A percentile compares a stretch with the other conserved stretches of the same genome.
phyloP scores from a whole-genome alignment of 2,329 filamentous ascomycete species.

The Ophiostoma ips region DNA sequence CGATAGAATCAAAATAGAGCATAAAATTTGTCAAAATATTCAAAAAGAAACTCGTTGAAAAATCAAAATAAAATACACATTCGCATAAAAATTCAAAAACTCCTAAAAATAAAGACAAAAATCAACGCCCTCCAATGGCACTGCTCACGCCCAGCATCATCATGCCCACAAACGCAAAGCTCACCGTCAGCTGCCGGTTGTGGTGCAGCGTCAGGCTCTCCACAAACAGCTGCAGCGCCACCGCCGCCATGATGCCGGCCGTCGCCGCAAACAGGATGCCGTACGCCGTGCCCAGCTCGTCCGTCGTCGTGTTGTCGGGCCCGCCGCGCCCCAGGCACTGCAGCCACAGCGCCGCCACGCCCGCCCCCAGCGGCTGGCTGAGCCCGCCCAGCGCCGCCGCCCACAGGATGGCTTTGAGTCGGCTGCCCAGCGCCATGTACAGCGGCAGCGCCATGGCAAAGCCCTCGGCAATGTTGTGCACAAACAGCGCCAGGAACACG shows the following conservation, averaged over 20 bases:
- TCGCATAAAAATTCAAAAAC: neutral
- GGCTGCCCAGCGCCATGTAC: constrained; percentile 76
- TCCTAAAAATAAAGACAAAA: neutral
- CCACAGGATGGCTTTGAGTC: constrained; percentile 71
- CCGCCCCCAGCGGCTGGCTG: constrained; percentile 77
- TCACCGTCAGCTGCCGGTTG: constrained; percentile 60
- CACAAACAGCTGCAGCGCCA: constrained; percentile 76
- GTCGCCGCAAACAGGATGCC: constrained; percentile 78
- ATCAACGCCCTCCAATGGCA: constrained; percentile 52
- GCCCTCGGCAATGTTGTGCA: constrained; percentile 96
- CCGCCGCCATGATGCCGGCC: constrained; percentile 89
- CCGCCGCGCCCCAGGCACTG: constrained; percentile 44
- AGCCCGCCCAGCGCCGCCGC: constrained; percentile 71
- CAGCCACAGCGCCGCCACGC: constrained; percentile 75
- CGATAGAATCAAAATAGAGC: neutral
- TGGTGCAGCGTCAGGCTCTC: constrained; percentile 77
- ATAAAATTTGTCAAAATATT: too few species aligned
- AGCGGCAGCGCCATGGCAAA: constrained; percentile 88
- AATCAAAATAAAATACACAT: neutral
- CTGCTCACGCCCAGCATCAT: constrained; percentile 71
- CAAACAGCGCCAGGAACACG: constrained; percentile 89
- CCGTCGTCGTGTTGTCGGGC: constrained; percentile 27
- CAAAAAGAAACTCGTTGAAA: neutral
- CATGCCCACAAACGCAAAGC: constrained; percentile 79
- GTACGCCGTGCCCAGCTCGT: constrained; percentile 44